These are phyloP conservation scores for Pyronema domesticum DNA, from an alignment of 495 filamentous ascomycete genomes.

Conservation along the genomic window DNA sequence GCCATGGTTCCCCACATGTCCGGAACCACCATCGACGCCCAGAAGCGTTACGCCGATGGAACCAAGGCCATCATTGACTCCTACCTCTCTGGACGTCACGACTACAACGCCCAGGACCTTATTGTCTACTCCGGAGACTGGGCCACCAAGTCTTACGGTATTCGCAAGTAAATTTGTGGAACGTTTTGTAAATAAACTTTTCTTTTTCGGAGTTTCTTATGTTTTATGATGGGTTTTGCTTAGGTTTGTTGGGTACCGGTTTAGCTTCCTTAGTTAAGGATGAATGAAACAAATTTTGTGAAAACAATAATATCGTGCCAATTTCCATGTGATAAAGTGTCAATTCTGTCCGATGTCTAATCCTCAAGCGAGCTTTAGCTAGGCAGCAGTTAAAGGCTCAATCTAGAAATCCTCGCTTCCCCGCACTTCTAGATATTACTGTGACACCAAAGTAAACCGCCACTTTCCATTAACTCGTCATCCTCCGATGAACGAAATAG, in stretches of 20 bases:
- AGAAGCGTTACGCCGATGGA: constrained; percentile 82
- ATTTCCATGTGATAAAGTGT: background rate
- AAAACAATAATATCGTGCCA: background rate
- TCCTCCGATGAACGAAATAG: no score
- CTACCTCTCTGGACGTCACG: constrained; percentile 70
- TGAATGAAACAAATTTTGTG: background rate
- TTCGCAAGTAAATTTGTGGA: constrained; percentile 41
- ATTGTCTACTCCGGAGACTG: constrained; percentile 88
- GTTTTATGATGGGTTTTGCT: background rate
- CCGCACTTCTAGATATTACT: background rate
- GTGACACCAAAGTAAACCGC: no score
- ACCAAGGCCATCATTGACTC: constrained; percentile 76
- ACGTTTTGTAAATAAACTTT: background rate
- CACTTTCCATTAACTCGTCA: no score
- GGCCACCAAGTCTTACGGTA: constrained; percentile 86
- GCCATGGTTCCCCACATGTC: constrained; percentile 98
- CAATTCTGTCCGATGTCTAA: background rate
- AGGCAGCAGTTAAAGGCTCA: background rate
- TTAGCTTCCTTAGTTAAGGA: background rate
- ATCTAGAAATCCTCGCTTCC: background rate
- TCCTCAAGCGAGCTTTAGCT: background rate
- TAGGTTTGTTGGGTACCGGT: background rate
- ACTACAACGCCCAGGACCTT: constrained; percentile 81
- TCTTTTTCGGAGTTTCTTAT: background rate
- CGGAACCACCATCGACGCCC: constrained; percentile 90